Percentiles rank a stretch among this genome's conserved stretches.
These are phyloP conservation scores for Boletus insuetus DNA, from an alignment of 768 basidiomycete genomes.

Conservation along the genomic window DNA sequence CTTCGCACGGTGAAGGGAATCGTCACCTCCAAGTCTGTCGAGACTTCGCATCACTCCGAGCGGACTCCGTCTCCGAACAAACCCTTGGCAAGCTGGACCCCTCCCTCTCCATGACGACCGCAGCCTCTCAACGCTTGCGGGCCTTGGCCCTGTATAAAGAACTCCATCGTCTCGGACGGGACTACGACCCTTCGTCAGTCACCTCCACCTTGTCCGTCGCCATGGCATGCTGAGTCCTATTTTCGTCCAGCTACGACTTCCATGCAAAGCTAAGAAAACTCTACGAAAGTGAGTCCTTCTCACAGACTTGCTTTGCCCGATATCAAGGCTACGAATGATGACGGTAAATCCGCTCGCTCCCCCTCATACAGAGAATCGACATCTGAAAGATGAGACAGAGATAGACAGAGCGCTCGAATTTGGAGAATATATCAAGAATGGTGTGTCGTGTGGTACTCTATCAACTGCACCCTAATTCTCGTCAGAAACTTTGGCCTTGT, in stretches of 20 bases:
- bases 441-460: slow-evolving; percentile 36
- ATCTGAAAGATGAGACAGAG: slow-evolving; percentile 62
- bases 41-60: too few species aligned
- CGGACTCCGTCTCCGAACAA: background rate
- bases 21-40: too few species aligned
- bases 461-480: background rate
- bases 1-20: too few species aligned
- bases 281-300: slow-evolving; percentile 61
- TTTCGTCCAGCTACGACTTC: slow-evolving; percentile 65
- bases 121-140: slow-evolving; percentile 51
- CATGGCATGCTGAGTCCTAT: slow-evolving; percentile 8
- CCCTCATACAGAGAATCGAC: slow-evolving; percentile 53
- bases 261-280: slow-evolving; percentile 66
- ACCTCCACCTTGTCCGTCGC: slow-evolving; percentile 1
- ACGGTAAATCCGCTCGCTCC: background rate
- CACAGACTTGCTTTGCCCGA: too few species aligned
- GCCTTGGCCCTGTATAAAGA: slow-evolving; percentile 80
- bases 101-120: slow-evolving; percentile 44
- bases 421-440: slow-evolving; percentile 85
- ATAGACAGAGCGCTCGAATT: slow-evolving; percentile 74
- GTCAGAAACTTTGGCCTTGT: slow-evolving; percentile 79
- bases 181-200: slow-evolving; percentile 78
- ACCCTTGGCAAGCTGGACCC: too few species aligned
- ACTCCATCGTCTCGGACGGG: slow-evolving; percentile 72
- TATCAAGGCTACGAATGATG: background rate